Evolutionary conservation across 2,329 filamentous ascomycete genomes (phyloP), one percentile per base, ranked within the genome.

Genomic region (Phoma sp.): DNA sequence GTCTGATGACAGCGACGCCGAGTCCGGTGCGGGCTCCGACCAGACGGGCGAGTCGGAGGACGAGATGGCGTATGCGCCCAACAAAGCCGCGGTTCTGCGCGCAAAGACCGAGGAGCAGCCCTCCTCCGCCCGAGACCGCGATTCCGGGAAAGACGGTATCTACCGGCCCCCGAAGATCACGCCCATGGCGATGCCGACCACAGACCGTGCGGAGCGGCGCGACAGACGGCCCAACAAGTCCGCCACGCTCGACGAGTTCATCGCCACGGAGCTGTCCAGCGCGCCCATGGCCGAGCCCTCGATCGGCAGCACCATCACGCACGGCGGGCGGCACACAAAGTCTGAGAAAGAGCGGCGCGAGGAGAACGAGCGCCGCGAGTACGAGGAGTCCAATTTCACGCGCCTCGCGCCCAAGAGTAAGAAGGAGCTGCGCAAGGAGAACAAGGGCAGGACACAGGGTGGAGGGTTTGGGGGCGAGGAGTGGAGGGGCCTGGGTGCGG

Each of bases 331-430:
- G 59, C 86, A 86, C 72, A 86, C 86, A 68, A 95, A 93, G 81
- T 90, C 89, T 4, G 84, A 87, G 11, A 82, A 86, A 30, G 89
- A 97, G 71, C 85, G 90, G 51, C 86, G 86, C 59, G 85, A 86
- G 36, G 93, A 98, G 73, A 84, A 84, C 1, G 93, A 96, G 77
- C 82, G 90, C 50, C 84, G 84, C 55, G 85, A 89, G 42, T 99
- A 97, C 77, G 95, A 99, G 79, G 95, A 99, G 78, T 84, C 82
- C 64, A 96, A 99, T 78, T 93, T 97, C 69, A 86, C 91, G 13
- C 90, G 95, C 64, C 79, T 99, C 66, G 92, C 93, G 10, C 88
- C 87, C 67, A 85, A 90, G 74, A 90, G 86, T 77, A 98, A 96
- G 82, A 96, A 96, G 78, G 92, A 96, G 4, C 79, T 80, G 54